phyloP scores from a whole-genome alignment of 495 filamentous ascomycete species.

The Cetradonia linearis region DNA sequence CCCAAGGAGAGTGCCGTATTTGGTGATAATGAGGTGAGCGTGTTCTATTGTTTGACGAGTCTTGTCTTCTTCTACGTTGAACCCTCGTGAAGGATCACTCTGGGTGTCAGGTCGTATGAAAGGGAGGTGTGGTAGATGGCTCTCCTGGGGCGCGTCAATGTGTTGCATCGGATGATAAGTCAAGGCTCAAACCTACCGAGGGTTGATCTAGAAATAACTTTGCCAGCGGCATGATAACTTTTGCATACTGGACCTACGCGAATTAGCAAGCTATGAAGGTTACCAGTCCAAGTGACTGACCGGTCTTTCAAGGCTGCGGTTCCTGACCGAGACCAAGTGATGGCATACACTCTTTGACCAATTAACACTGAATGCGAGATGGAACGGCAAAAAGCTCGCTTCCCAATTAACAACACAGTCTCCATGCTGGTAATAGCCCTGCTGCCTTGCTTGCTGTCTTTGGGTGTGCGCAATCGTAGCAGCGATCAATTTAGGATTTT shows the following conservation, averaged over 20 bases:
- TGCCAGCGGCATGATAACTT: slow-evolving; percentile 1
- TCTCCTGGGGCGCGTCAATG: slow-evolving; percentile 3
- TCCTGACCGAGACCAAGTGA: slow-evolving; percentile 9
- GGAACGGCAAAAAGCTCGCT: slow-evolving; percentile 9
- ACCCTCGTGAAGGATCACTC: not conserved
- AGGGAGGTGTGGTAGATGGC: slow-evolving; percentile 3
- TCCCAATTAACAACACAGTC: slow-evolving; percentile 11
- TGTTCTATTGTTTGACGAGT: slow-evolving; percentile 1
- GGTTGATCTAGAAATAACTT: not conserved
- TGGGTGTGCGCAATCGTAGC: not conserved
- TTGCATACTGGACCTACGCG: slow-evolving; percentile 1
- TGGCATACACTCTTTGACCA: not conserved
- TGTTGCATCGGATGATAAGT: not conserved
- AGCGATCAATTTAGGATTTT: slow-evolving; percentile 2
- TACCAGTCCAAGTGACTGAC: slow-evolving; percentile 1
- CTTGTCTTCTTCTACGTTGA: not conserved
- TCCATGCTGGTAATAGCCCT: not conserved
- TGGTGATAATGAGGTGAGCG: not conserved
- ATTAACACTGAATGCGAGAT: not conserved
- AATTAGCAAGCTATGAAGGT: not conserved
- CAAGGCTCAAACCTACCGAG: not conserved
- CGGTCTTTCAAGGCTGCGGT: not conserved
- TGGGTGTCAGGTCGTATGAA: not conserved
- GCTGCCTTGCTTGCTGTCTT: not conserved
- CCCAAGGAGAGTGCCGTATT: not conserved